Conservation (phyloP, 164 flowering plant genomes). For the Buxus sempervirens region DNA sequence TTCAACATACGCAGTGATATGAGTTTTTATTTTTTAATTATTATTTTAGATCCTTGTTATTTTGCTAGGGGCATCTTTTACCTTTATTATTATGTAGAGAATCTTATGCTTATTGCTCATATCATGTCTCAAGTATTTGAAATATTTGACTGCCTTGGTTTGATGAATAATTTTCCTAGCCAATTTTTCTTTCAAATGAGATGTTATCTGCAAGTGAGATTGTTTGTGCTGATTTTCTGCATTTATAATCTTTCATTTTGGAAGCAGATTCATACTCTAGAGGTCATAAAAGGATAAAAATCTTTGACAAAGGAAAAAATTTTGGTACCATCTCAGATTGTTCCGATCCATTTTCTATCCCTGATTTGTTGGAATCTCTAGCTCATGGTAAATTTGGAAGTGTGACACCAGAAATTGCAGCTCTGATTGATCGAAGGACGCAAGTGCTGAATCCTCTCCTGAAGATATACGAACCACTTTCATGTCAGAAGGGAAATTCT, state of each 20-base stretch:
- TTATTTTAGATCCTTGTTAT: too few relatives aligned
- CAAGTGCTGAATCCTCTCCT: slow-evolving; percentile 8
- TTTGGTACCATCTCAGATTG: slow-evolving; percentile 11
- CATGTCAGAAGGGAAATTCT: background rate
- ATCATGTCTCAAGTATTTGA: too few relatives aligned
- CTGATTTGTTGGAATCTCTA: slow-evolving; percentile 22
- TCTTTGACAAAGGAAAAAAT: slow-evolving; percentile 1
- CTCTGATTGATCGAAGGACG: slow-evolving; percentile 21
- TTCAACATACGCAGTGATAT: too few relatives aligned
- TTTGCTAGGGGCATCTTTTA: too few relatives aligned
- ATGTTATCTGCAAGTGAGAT: too few relatives aligned
- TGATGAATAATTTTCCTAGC: too few relatives aligned
- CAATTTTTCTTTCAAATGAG: too few relatives aligned
- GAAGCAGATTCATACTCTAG: slow-evolving; percentile 22
- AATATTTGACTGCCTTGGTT: too few relatives aligned
- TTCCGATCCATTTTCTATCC: slow-evolving; percentile 34
- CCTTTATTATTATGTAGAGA: too few relatives aligned
- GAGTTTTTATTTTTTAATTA: too few relatives aligned
- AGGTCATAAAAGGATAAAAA: slow-evolving; percentile 24
- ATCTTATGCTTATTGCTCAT: too few relatives aligned
- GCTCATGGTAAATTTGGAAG: slow-evolving; percentile 41
- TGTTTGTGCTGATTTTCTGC: background rate
- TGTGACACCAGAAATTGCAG: slow-evolving; percentile 40
- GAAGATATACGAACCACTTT: slow-evolving; percentile 16
- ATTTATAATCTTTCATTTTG: background rate